Evolutionary conservation across 1,139 yeast species (phyloP), one percentile per base, ranked within the genome.

Genomic region (Lodderomyces orthopsilosis): DNA sequence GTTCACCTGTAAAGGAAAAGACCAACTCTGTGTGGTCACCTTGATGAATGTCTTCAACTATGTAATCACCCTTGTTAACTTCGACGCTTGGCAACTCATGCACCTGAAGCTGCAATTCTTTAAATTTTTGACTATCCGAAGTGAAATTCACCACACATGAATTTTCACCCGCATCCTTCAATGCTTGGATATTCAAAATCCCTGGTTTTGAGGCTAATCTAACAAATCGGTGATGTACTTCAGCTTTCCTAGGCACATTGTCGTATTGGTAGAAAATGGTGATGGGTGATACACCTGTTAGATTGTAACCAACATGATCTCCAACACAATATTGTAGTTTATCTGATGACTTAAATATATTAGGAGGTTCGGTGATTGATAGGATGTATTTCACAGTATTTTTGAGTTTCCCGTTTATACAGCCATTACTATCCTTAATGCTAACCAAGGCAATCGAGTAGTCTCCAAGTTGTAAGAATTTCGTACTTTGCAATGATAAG

Each of bases 81-180:
- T 84, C 90, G n/a, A 91, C 97, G 0, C 95, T 83, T 9, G 99
- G 99, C 33, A 91, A 74, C 26, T 85, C 89, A 55, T 88, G 91
- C 13, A 93, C 77, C 6, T 63, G 59, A 8, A 86, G 71, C 7
- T 70, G 63, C 47, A 85, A 64, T 12, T 69, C 75, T 4, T 72
- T 68, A 27, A 52, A 55, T 40, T 68, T 70, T 1, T 59, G 62
- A 6, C 65, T 59, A 2, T 69, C 58, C 5, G 58, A 51, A 1
- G 79, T 73, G 53, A 83, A 79, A 47, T 79, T 74, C 3, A 85
- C 90, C 37, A 75, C 58, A 63, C 98, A 93, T 46, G 79, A 78
- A 19, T 68, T 68, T 10, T 88, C 80, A 0, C 90, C 82, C 0
- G 91, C 81, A 58, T 93, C 98, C 41, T 79, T 77, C 5, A 93